Evolutionary conservation across 2,329 filamentous ascomycete species (phyloP).

Genomic region (Chaetothyriales sp.): DNA sequence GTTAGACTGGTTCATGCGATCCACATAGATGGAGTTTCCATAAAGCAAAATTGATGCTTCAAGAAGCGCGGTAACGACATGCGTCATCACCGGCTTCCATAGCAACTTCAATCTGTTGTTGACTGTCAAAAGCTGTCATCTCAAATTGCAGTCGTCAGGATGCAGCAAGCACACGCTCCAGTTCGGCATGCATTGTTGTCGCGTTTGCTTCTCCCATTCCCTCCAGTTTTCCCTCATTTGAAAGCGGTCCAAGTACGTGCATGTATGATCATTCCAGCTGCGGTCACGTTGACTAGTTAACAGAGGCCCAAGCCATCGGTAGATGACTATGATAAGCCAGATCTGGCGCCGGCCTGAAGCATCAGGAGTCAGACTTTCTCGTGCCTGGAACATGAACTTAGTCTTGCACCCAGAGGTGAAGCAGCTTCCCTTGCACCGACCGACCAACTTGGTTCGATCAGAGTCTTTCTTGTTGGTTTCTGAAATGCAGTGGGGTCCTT

Average conservation of each 20-base stretch:
- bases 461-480: constrained; percentile 12
- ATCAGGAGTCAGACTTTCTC: constrained; percentile 17
- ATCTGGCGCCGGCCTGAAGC: constrained; percentile 17
- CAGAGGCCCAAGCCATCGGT: constrained; percentile 18
- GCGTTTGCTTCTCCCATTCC: constrained; percentile 10
- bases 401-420: constrained; percentile 17
- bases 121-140: constrained; percentile 9
- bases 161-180: constrained; percentile 18
- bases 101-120: background rate
- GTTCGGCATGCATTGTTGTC: constrained; percentile 17
- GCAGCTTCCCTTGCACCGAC: constrained; percentile 17
- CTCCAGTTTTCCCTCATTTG: constrained; percentile 16
- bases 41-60: background rate
- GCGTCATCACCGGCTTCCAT: background rate
- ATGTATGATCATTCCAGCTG: constrained; percentile 13
- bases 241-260: constrained; percentile 12
- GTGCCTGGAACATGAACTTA: constrained; percentile 19
- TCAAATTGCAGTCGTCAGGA: constrained; percentile 16
- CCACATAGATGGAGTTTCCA: background rate
- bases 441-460: constrained; percentile 6
- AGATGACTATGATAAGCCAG: constrained; percentile 17
- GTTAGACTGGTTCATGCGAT: background rate
- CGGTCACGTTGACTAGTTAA: constrained; percentile 9
- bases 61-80: background rate
- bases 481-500: constrained; percentile 16